Evolutionary conservation across 352 stramenopile genomes (phyloP).

Genomic region (Peronosclerospora sorghi): DNA sequence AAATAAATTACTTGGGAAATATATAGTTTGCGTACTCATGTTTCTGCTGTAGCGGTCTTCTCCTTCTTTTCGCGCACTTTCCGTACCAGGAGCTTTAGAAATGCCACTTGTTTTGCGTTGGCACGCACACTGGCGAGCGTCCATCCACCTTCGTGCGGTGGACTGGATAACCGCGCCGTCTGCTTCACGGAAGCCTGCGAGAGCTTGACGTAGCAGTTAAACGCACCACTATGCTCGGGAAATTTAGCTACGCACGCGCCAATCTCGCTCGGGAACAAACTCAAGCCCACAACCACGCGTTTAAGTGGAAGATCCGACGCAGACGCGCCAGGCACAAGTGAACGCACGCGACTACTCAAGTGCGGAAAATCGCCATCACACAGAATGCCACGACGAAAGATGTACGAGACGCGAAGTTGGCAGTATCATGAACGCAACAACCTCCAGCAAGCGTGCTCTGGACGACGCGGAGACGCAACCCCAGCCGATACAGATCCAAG

Average conservation of each 20-base stretch:
- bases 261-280: slow-evolving; percentile 58
- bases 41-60: background rate
- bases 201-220: slow-evolving; percentile 68
- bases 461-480: no score
- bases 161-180: slow-evolving; percentile 17
- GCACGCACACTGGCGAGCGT: slow-evolving; percentile 39
- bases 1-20: no score
- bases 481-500: no score
- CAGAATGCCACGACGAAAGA: slow-evolving; percentile 49
- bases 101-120: slow-evolving; percentile 57
- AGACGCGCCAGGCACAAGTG: slow-evolving; percentile 16
- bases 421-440: no score
- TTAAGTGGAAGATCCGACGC: slow-evolving; percentile 16
- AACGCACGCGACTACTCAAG: slow-evolving; percentile 47
- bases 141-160: slow-evolving; percentile 20
- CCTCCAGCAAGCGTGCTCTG: no score
- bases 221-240: slow-evolving; percentile 52
- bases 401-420: slow-evolving; percentile 36
- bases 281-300: slow-evolving; percentile 69
- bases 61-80: slow-evolving; percentile 45
- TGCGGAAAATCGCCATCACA: slow-evolving; percentile 63
- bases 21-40: no score
- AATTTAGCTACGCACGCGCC: slow-evolving; percentile 46
- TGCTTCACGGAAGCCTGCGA: slow-evolving; percentile 46
- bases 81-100: slow-evolving; percentile 43